Evolutionary conservation across 2,329 filamentous ascomycete species (phyloP), one percentile per base, ranked within the genome.

Genomic region (Xylariomycetidae sp.): DNA sequence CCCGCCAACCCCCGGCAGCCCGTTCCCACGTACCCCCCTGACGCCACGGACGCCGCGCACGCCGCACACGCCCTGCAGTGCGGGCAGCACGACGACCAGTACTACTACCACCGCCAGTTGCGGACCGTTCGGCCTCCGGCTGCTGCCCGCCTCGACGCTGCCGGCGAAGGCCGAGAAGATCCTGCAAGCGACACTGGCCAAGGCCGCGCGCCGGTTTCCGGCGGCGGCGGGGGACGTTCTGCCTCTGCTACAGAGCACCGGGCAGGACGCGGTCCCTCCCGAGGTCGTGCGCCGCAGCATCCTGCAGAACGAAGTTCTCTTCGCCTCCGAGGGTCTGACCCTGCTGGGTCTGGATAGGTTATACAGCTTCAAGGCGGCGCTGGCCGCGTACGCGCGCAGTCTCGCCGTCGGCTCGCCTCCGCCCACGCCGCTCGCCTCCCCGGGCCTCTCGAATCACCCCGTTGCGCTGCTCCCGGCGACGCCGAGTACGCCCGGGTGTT

Each of bases 281-380:
- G 66, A 72, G 31, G 61, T 82, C 12, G 62, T 80, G 29, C 63
- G 66, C 34, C 66, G 69, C 36, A 80, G 75, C 18, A 60, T 78
- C 17, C 49, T 59, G 25, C 79, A 82, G 46, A 76, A 79, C 49
- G 72, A 79, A 37, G 56, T 75, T 16, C 62, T 82, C 33, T 82
- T 79, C 61, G 68, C 68, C 2, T 68, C 72, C 2, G 70, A 74
- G 17, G 74, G 75, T 13, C 63, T 83, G 9, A 77, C 69, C 0
- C 58, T 83, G 6, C 53, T 80, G 10, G 67, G 74, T 0, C 64
- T 81, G 9, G 78, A 82, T 53, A 67, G 74, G 31, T 55, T 80
- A 28, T 83, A 80, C 58, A 76, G 72, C 25, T 75, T 83, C 59
- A 80, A 80, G 53, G 64, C 66, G 29, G 73, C 75, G 1, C 63